Conservation (phyloP, 75 land plant genomes). For the Azolla pinnata region DNA sequence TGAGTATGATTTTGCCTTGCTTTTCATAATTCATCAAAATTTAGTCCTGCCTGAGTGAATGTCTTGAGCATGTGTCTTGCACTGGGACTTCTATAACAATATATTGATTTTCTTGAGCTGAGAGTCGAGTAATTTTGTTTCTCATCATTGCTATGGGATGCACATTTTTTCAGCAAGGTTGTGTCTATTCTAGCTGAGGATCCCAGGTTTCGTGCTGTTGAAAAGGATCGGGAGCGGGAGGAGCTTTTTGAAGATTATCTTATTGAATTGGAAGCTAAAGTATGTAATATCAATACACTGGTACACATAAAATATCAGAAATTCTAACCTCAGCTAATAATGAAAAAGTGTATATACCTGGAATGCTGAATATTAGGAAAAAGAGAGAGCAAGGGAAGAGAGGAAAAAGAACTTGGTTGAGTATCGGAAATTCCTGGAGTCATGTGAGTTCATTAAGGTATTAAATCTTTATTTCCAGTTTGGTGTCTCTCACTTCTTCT, state of each 20-base stretch:
- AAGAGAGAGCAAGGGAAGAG: conserved; percentile 75
- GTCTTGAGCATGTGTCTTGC: too few species aligned
- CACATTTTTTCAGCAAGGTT: conserved; percentile 55
- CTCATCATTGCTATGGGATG: background rate
- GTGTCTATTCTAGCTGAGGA: conserved; percentile 65
- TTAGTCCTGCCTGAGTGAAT: too few species aligned
- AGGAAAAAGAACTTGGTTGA: conserved; percentile 45
- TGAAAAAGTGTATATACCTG: too few species aligned
- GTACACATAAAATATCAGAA: background rate
- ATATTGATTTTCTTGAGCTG: background rate
- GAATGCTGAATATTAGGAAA: conserved; percentile 50
- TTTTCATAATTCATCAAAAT: background rate
- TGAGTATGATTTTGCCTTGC: background rate
- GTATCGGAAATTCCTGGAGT: conserved; percentile 58
- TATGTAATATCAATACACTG: conserved; percentile 7
- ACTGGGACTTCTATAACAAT: too few species aligned
- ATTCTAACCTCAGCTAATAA: background rate
- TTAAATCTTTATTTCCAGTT: background rate
- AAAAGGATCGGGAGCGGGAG: conserved; percentile 69
- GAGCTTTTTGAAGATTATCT: conserved; percentile 79
- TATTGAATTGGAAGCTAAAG: conserved; percentile 74
- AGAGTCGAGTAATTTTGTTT: background rate
- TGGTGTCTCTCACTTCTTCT: background rate
- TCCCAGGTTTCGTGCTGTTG: conserved; percentile 85
- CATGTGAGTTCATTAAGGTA: conserved; percentile 90